Evolutionary conservation across 306 rosid genomes (phyloP).

Genomic region (Luffa acutangula): DNA sequence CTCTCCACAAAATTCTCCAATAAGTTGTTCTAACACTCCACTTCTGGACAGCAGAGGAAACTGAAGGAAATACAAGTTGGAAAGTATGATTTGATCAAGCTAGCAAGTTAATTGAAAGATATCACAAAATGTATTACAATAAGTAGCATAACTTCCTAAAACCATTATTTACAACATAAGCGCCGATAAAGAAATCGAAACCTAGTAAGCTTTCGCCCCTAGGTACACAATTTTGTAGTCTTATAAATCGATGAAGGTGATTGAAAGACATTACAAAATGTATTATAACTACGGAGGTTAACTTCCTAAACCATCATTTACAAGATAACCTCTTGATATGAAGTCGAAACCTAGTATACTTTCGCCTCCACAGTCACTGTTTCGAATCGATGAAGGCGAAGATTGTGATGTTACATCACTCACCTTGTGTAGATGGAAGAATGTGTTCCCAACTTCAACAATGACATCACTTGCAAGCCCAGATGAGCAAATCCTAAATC

Average conservation of each 20-base stretch:
- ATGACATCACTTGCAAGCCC: conserved; percentile 76
- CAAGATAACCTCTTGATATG: neutral
- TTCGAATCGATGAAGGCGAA: neutral
- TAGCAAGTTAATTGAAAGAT: neutral
- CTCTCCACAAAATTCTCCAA: conserved; percentile 35
- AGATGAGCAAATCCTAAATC: conserved; percentile 67
- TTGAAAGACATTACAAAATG: neutral
- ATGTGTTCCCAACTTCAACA: conserved; percentile 63
- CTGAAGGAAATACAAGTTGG: conserved; percentile 25
- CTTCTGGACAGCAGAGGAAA: conserved; percentile 86
- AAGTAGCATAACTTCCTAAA: neutral
- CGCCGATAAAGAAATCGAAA: neutral
- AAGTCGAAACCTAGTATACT: neutral
- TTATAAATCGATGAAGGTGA: neutral
- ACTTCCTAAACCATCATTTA: neutral
- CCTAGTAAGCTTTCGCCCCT: neutral
- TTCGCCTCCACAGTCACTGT: neutral
- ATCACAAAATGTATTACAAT: neutral
- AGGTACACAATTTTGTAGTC: neutral
- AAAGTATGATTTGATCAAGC: neutral
- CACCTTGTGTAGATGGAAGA: conserved; percentile 91
- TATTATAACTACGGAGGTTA: neutral
- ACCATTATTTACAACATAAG: neutral
- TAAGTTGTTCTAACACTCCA: conserved; percentile 42
- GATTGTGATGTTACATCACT: neutral